Evolutionary conservation across 164 flowering plant species (phyloP).

Genomic region (Malania oleifera): DNA sequence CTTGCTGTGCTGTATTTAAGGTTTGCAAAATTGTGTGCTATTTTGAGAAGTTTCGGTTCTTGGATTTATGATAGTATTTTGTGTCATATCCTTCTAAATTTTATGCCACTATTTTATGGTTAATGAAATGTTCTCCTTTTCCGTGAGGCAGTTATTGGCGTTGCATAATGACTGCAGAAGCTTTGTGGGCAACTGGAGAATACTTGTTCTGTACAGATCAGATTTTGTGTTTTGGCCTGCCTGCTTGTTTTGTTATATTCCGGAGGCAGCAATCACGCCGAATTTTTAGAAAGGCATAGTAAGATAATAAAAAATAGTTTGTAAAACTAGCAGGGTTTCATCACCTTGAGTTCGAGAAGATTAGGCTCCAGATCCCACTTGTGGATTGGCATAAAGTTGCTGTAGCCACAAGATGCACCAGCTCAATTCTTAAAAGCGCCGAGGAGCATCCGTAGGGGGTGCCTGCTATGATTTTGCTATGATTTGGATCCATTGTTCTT

Average conservation of each 20-base stretch:
- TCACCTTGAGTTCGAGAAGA: conserved; percentile 1
- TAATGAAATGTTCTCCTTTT: neutral
- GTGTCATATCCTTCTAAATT: neutral
- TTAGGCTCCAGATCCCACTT: neutral
- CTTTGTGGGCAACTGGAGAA: conserved; percentile 6
- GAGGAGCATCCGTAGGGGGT: conserved; percentile 4
- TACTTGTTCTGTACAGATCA: conserved; percentile 17
- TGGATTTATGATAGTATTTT: neutral
- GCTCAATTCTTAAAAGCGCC: neutral
- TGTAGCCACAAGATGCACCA: conserved; percentile 3
- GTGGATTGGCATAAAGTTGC: neutral
- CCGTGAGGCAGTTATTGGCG: conserved; percentile 8
- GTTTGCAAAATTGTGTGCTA: neutral
- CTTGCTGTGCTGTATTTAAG: neutral
- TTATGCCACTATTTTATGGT: neutral
- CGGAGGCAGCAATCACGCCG: conserved; percentile 7
- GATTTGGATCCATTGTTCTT: neutral
- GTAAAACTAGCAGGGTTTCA: conserved; percentile 2
- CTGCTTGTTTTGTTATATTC: conserved; percentile 1
- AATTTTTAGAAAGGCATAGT: conserved; percentile 14
- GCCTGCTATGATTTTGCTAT: conserved; percentile 1
- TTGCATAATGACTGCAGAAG: conserved; percentile 3
- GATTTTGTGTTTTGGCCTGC: conserved; percentile 5
- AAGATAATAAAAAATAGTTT: conserved; percentile 2
- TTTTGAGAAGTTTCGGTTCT: neutral